Evolutionary conservation across 148 eudicot species (phyloP).

Genomic region (Cornus kousa): DNA sequence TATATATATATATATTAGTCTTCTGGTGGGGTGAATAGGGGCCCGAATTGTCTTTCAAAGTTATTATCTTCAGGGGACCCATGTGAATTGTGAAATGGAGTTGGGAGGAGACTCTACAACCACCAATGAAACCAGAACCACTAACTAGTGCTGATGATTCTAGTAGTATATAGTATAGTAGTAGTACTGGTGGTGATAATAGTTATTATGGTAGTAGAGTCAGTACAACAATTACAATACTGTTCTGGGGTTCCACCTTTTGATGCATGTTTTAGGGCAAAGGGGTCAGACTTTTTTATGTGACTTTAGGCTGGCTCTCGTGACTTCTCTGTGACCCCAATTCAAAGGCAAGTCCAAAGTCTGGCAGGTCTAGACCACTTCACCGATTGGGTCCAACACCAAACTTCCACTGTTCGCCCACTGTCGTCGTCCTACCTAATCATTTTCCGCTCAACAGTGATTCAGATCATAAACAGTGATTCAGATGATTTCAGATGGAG

Average conservation of each 20-base stretch:
- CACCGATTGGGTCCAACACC: too few relatives aligned
- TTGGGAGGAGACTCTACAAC: conserved; percentile 4
- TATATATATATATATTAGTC: neutral
- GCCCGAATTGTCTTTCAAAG: neutral
- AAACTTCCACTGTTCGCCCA: too few relatives aligned
- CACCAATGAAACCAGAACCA: neutral
- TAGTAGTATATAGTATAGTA: neutral
- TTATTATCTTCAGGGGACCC: conserved; percentile 31
- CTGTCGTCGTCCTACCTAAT: too few relatives aligned
- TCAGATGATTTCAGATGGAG: too few relatives aligned
- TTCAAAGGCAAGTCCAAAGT: conserved; percentile 6
- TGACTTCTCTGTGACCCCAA: conserved; percentile 18
- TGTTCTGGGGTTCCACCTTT: conserved; percentile 12
- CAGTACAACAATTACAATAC: neutral
- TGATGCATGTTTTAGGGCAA: conserved; percentile 37
- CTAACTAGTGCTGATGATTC: neutral
- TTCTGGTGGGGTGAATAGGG: conserved; percentile 2
- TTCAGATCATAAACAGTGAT: too few relatives aligned
- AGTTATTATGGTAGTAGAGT: too few relatives aligned
- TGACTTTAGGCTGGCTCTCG: conserved; percentile 7
- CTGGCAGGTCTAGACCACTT: too few relatives aligned
- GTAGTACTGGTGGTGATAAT: too few relatives aligned
- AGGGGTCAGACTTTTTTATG: conserved; percentile 9
- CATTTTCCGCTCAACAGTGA: too few relatives aligned
- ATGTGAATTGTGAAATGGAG: conserved; percentile 27